Base-by-base conservation (phyloP, 2,329 filamentous ascomycete species). In the Aureobasidium sp. region DNA sequence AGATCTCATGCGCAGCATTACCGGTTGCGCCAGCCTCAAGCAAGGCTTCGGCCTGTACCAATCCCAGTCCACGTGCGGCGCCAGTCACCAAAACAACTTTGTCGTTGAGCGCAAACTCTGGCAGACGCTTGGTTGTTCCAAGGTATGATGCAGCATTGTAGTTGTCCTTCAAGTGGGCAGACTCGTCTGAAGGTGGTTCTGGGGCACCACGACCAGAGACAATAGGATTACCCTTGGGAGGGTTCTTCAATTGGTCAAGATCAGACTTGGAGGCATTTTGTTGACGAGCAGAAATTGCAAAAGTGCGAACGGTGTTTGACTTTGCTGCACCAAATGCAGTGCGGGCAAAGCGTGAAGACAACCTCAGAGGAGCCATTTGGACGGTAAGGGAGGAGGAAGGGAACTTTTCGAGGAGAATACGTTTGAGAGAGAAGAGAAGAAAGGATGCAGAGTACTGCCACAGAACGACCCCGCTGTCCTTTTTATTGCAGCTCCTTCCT, bases 81-180 rank as follows among this genome's bases (percentile, higher is more conserved):
- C 89, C 89, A 1, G 87, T 88, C 3, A 91, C 85, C 34, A 89
- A 72, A 50, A 90, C 82, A 1, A 89, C 81, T 73, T 85, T 91
- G 74, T 84, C 83, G 65, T 82, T 80, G 65, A 95, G 81, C 68
- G 82, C 86, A 78, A 94, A 94, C 70, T 94, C 90, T 48, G 88
- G 85, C 55, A 92, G 75, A 37, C 72, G 68, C 63, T 72, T 72
- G 13, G 71, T 72, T 3, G 72, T 73, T n/a, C 72, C 72, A 10
- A 74, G 64, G 64, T 67, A 72, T 1, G 69, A 68, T 21, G 63
- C 67, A n/a, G 72, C 61, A 16, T 62, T 66, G 63, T 53, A 58
- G 54, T 72, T 72, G 66, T 72, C 67, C 50, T 66, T 69, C 32
- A 73, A 59, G 1, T 66, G 64, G 32, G 65, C 63, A n/a, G 68